Percentiles rank a stretch among this genome's conserved stretches.
phyloP scores from a whole-genome alignment of 2,329 filamentous ascomycete genomes.

The Trichophyton rubrum region DNA sequence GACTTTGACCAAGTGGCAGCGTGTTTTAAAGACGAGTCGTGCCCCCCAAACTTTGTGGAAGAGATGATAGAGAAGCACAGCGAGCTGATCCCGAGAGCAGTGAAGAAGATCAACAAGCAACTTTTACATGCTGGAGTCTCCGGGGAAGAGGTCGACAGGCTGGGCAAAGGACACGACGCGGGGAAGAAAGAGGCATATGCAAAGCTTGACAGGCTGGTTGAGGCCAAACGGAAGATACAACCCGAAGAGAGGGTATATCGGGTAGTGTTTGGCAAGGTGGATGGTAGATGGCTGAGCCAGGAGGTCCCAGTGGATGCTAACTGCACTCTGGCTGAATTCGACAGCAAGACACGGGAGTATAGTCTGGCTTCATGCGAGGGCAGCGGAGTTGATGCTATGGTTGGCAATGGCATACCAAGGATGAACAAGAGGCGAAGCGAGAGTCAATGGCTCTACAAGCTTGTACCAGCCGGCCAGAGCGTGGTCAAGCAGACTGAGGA shows the following conservation, averaged over 20 bases:
- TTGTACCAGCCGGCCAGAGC: neutral
- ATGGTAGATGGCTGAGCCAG: neutral
- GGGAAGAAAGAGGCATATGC: neutral
- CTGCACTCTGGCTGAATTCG: neutral
- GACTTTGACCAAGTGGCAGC: neutral
- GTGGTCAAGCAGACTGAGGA: neutral
- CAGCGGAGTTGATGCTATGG: neutral
- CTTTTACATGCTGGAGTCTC: conserved; percentile 8
- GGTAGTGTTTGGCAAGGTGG: neutral
- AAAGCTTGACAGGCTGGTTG: neutral
- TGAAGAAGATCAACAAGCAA: conserved; percentile 9
- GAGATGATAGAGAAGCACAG: conserved; percentile 9
- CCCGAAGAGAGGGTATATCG: neutral
- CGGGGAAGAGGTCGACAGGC: conserved; percentile 7
- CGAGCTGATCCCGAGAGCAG: conserved; percentile 7
- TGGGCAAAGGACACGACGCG: conserved; percentile 1
- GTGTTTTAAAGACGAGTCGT: neutral
- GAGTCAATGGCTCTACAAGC: neutral
- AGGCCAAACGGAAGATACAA: neutral
- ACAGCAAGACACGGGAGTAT: neutral
- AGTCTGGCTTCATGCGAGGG: neutral
- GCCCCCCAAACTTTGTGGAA: conserved; percentile 6
- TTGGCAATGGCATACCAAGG: neutral
- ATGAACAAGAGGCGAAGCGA: neutral
- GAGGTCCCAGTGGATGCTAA: neutral